Evolutionary conservation across 495 filamentous ascomycete species (phyloP).

Genomic region (Astrothelium macrocarpum): DNA sequence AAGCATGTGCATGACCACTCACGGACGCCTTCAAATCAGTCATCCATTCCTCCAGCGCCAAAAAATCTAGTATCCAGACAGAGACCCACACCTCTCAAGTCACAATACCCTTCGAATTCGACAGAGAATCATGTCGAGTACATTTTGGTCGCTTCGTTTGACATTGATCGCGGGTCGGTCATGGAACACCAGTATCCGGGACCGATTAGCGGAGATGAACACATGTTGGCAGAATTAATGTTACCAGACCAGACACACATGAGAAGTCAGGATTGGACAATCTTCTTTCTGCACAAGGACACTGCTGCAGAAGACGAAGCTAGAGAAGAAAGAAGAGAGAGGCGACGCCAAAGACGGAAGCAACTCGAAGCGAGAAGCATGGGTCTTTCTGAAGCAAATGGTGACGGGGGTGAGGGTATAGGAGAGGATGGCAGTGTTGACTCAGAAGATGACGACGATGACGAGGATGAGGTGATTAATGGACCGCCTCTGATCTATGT

Average conservation of each 20-base stretch:
- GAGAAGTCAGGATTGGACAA: slow-evolving; percentile 95
- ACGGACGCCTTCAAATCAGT: not conserved
- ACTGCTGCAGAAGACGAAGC: slow-evolving; percentile 41
- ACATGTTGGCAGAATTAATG: slow-evolving; percentile 98
- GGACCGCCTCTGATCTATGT: slow-evolving; percentile 96
- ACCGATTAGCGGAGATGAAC: slow-evolving; percentile 91
- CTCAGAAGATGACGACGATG: slow-evolving; percentile 50
- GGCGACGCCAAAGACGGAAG: slow-evolving; percentile 17
- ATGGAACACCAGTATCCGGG: slow-evolving; percentile 98
- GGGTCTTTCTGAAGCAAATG: slow-evolving; percentile 42
- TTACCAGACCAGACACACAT: slow-evolving; percentile 94
- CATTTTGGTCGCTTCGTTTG: slow-evolving; percentile 96
- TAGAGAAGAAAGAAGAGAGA: slow-evolving; percentile 38
- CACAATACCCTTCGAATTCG: slow-evolving; percentile 74
- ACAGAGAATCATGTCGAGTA: slow-evolving; percentile 94
- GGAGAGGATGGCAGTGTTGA: slow-evolving; percentile 34
- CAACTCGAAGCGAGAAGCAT: slow-evolving; percentile 27
- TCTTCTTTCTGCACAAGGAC: slow-evolving; percentile 97
- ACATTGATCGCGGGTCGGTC: slow-evolving; percentile 88
- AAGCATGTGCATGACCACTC: not conserved
- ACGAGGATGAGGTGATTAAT: slow-evolving; percentile 48
- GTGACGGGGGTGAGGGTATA: slow-evolving; percentile 39
- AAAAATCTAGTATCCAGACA: not conserved
- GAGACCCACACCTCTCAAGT: slow-evolving; percentile 41
- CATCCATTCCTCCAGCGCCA: not conserved